These are phyloP conservation scores for Sporopachydermia cereana DNA, from an alignment of 1,139 yeast genomes.

Conservation along the genomic window DNA sequence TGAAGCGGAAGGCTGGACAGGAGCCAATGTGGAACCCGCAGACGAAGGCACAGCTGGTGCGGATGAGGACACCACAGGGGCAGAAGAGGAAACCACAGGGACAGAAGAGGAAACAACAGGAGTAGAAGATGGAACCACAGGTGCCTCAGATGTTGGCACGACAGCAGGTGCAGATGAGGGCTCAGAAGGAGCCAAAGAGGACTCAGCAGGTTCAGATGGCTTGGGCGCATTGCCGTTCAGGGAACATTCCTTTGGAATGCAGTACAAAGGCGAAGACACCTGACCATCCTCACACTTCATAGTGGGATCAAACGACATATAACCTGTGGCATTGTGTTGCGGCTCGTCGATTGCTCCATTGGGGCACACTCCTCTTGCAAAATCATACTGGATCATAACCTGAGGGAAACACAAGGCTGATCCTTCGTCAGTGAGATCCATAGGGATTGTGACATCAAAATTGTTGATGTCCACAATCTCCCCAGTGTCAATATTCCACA, in stretches of 20 bases:
- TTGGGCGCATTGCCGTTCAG: not conserved
- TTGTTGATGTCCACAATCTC: not conserved
- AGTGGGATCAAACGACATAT: not conserved
- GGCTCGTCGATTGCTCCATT: slow-evolving; percentile 1
- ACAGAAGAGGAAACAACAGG: not conserved
- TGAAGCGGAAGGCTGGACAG: not conserved
- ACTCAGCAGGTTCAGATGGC: too few relatives aligned
- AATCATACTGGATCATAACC: not conserved
- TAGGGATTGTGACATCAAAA: not conserved
- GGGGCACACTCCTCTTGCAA: not conserved
- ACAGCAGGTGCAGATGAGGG: not conserved
- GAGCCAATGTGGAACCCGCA: not conserved
- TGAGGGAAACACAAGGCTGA: not conserved
- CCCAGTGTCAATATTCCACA: not conserved
- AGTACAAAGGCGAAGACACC: not conserved
- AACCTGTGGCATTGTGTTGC: not conserved
- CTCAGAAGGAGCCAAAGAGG: not conserved
- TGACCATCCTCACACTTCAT: not conserved
- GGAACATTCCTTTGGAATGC: not conserved
- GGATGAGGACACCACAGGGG: too few relatives aligned
- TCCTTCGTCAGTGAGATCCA: not conserved
- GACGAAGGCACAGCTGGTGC: not conserved
- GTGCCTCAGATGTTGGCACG: not conserved
- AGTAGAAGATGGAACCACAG: not conserved
- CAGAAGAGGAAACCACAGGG: too few relatives aligned